phyloP scores from a whole-genome alignment of 2,329 filamentous ascomycete genomes.

The Aspergillus niger region DNA sequence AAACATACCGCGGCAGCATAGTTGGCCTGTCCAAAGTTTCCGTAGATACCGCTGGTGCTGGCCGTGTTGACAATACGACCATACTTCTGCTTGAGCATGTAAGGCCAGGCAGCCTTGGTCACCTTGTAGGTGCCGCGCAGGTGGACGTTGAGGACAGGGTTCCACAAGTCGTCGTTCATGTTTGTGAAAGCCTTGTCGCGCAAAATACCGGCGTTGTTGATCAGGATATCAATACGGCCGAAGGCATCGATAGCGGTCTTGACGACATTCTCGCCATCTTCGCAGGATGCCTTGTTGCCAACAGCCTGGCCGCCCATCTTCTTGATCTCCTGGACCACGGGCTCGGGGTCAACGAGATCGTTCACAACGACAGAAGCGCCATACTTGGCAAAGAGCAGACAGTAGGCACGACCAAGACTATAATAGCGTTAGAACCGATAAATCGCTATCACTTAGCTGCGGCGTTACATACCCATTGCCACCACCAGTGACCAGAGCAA shows the following conservation, averaged over 20 bases:
- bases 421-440: constrained; percentile 22
- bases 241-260: constrained; percentile 92
- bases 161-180: constrained; percentile 94
- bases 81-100: constrained; percentile 98
- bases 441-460: background rate
- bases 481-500: constrained; percentile 83
- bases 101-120: constrained; percentile 95
- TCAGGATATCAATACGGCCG: constrained; percentile 88
- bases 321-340: constrained; percentile 88
- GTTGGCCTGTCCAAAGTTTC: constrained; percentile 98
- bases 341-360: constrained; percentile 89
- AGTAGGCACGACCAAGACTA: constrained; percentile 87
- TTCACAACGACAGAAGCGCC: constrained; percentile 90
- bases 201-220: constrained; percentile 98
- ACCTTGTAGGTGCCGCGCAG: constrained; percentile 93
- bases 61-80: constrained; percentile 96
- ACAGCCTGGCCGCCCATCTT: constrained; percentile 85
- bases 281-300: constrained; percentile 88
- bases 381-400: constrained; percentile 79
- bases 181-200: constrained; percentile 97
- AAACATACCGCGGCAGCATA: constrained; percentile 79
- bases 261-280: constrained; percentile 87
- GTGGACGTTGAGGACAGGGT: constrained; percentile 89
- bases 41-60: constrained; percentile 95
- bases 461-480: constrained; percentile 67